A percentile compares a stretch with the other conserved stretches of the same genome.
Evolutionary conservation across 306 rosid species (phyloP).

Genomic region (Sechiopsis laciniata): DNA sequence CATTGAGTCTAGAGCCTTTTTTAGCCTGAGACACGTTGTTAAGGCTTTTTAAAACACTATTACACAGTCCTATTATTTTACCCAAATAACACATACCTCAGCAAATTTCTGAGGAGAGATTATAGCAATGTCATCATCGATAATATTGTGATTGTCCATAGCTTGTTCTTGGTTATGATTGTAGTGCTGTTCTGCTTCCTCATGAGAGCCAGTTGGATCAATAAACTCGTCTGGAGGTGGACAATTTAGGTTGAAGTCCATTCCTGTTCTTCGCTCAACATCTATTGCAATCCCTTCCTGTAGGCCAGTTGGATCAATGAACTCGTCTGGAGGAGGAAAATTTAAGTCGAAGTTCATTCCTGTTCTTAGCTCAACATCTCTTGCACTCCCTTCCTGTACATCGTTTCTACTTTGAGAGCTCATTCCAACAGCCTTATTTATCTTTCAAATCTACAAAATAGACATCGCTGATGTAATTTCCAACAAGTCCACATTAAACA

Average conservation of each 20-base stretch:
- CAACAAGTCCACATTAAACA: background rate
- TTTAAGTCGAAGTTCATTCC: conserved; percentile 11
- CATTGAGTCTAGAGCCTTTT: no score
- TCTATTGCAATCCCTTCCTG: background rate
- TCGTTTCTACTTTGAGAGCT: conserved; percentile 8
- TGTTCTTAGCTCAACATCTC: conserved; percentile 17
- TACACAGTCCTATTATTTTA: no score
- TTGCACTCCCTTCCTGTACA: background rate
- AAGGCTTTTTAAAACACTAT: no score
- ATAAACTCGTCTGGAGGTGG: conserved; percentile 22
- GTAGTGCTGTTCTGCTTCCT: background rate
- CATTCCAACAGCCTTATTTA: conserved; percentile 8
- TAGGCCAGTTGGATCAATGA: background rate
- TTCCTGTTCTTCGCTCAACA: conserved; percentile 2
- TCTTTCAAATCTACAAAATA: background rate
- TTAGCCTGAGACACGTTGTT: no score
- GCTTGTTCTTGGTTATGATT: conserved; percentile 8
- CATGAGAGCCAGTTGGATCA: background rate
- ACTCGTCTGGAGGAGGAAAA: conserved; percentile 23
- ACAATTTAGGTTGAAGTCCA: conserved; percentile 17
- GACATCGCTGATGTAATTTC: no score
- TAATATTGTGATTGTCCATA: background rate
- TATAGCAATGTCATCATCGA: conserved; percentile 19
- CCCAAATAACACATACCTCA: conserved; percentile 12
- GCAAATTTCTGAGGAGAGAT: conserved; percentile 19